Base-by-base conservation (phyloP, 2,329 filamentous ascomycete species). In the Calonectria pseudoturangicola region DNA sequence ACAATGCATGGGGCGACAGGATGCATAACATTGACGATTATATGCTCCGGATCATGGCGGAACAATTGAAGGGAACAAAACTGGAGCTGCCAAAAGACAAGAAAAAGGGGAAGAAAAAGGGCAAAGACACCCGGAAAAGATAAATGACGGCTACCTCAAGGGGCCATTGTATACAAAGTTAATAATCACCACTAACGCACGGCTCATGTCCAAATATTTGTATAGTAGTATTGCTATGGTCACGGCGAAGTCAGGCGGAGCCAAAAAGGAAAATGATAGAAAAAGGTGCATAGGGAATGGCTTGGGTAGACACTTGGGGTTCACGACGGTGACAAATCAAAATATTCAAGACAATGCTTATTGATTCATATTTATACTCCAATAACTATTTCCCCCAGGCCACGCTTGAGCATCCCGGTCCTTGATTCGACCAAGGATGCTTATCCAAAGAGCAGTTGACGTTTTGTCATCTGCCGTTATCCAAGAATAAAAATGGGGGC, bases 11-110 rank as follows among this genome's bases (percentile, higher is more conserved):
- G 86, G 91, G 90, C 7, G 87, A 86, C 47, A 86, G 81, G 67
- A 88, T 93, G 71, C 85, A 86, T 65, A 92, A 90, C 48, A 90
- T 95, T 70, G 94, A 96, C 81, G 92, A 95, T 65, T 95, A 93
- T 81, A 93, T 97, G 89, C 85, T 97, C 64, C 85, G 86, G 43
- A 89, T 90, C 69, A 94, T 96, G 92, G 88, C 89, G 56, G 92
- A 85, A 75, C 87, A 88, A 80, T 85, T 93, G 27, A 89, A 89
- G 78, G 87, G 89, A 60, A 91, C 90, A 28, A 87, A 90, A 64
- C 83, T 93, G 69, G 91, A 93, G 75, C 81, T 93, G 36, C 92
- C 92, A 6, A 91, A 88, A 83, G 91, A 93, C 77, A 92, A 90
- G 82, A 92, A 91, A 82, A 92, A 89, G 83, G 87, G 87, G 43